Percentiles rank a stretch among this genome's conserved stretches.
Conservation (phyloP, 495 filamentous ascomycete genomes). For the Aspergillus egyptiacus region DNA sequence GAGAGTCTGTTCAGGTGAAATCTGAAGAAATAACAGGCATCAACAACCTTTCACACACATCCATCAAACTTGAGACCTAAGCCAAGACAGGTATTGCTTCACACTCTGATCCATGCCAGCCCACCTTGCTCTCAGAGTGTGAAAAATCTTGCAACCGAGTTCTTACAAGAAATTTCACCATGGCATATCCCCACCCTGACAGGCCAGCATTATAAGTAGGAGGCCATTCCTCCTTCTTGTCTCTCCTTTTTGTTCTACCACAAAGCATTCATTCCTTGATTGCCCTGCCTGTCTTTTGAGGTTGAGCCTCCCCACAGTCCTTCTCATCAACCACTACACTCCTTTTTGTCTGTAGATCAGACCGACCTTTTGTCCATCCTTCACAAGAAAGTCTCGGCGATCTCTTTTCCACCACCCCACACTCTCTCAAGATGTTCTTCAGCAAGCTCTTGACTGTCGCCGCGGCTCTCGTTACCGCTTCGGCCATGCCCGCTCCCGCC, state of each 20-base stretch:
- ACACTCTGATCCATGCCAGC: neutral
- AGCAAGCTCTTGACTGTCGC: conserved; percentile 4
- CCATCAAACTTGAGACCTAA: neutral
- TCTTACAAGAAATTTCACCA: neutral
- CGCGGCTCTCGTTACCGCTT: conserved; percentile 4
- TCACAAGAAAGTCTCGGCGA: neutral
- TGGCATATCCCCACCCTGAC: neutral
- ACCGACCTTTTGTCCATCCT: neutral
- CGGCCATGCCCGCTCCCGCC: neutral
- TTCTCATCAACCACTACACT: conserved; percentile 6
- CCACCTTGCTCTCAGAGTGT: neutral
- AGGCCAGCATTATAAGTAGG: conserved; percentile 1
- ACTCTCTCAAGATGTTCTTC: conserved; percentile 9
- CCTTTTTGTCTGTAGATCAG: conserved; percentile 14
- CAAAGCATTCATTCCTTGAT: conserved; percentile 6
- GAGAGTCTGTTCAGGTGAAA: no score
- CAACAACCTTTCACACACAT: neutral
- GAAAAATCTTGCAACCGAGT: neutral
- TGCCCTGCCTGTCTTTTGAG: no score
- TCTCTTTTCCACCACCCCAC: neutral
- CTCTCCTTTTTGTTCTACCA: neutral
- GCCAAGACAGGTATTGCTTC: conserved; percentile 5
- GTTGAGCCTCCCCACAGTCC: conserved; percentile 13
- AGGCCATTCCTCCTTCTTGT: neutral
- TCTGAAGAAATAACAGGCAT: conserved; percentile 3